These are phyloP conservation scores for Yamadazyma songkhlaensis DNA, from an alignment of 1,139 yeast species.

Conservation along the genomic window DNA sequence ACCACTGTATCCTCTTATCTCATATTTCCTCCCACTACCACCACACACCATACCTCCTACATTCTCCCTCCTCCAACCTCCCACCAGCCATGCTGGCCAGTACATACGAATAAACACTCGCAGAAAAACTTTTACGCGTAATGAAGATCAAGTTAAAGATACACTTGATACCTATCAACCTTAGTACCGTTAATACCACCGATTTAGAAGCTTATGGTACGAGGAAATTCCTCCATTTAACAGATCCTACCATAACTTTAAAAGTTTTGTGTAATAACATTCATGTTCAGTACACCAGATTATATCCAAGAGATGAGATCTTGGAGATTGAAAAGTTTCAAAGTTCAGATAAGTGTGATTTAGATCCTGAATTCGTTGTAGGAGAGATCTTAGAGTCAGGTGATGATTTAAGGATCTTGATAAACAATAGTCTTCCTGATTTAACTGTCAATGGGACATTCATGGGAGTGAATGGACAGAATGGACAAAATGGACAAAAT, in stretches of 20 bases:
- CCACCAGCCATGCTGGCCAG: no score
- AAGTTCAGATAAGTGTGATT: constrained; percentile 63
- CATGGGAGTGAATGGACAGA: no score
- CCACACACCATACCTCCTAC: no score
- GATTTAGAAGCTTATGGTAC: constrained; percentile 7
- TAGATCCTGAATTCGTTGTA: constrained; percentile 71
- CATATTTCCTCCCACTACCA: no score
- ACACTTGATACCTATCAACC: constrained; percentile 31
- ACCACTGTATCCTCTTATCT: no score
- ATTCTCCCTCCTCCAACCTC: no score
- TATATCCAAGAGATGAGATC: constrained; percentile 60
- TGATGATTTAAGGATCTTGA: constrained; percentile 53
- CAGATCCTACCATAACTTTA: constrained; percentile 44
- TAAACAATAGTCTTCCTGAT: constrained; percentile 33
- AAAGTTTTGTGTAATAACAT: constrained; percentile 51
- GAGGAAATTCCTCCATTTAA: constrained; percentile 61
- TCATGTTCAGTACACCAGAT: constrained; percentile 46
- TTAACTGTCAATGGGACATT: constrained; percentile 1
- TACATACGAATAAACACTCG: no score
- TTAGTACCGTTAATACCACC: constrained; percentile 16
- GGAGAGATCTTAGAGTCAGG: constrained; percentile 60
- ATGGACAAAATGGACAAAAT: no score
- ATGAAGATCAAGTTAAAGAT: constrained; percentile 34
- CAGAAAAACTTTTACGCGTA: no score
- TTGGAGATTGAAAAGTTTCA: constrained; percentile 57